Evolutionary conservation across 208 protist species (phyloP), one percentile per base, ranked within the genome.

Genomic region (Wallacemonas sp.): DNA sequence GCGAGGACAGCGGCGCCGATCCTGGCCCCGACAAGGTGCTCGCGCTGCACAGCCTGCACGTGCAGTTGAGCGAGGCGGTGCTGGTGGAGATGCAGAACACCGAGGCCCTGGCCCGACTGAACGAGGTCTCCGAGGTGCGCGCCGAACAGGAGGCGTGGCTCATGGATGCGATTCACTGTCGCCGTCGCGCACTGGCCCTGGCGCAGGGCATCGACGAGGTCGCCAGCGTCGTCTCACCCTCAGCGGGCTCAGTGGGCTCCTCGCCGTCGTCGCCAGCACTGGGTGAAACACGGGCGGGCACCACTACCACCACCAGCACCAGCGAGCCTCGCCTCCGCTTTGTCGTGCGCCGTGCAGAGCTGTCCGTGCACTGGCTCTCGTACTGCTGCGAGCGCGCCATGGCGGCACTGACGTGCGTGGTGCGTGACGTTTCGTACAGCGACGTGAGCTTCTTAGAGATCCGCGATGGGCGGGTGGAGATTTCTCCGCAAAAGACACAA

Each of bases 341-440:
- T 21, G n/a, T 33, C 19, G 26, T 58, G 29, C 30, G 12, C 12
- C 52, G 52, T 17, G 52, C 30, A 2, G 52, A 39, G 52, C 30
- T 58, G n/a, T 58, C 52, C 14, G 52, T 41, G 26, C 26, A 43
- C 52, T 58, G 52, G 52, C 52, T 58, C 30, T 58, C 52, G 5
- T 58, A 58, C 34, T 58, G 52, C 30, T 58, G 52, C 30, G 52
- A 58, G 19, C 52, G 52, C 30, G 23, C 52, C 52, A 58, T 58
- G 52, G 52, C 52, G 4, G 52, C 32, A 0, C 52, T 58, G n/a
- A 41, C 52, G 32, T 58, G 52, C 32, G 52, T 39, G 30, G 11
- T 58, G 52, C 26, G 52, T 24, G 23, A 39, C 32, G 26, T 58
- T 8, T 58, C 52, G 14, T 58, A 58, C 52, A 58, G 52, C 52